phyloP scores from a whole-genome alignment of 495 filamentous ascomycete species.

The Neurospora sp. region DNA sequence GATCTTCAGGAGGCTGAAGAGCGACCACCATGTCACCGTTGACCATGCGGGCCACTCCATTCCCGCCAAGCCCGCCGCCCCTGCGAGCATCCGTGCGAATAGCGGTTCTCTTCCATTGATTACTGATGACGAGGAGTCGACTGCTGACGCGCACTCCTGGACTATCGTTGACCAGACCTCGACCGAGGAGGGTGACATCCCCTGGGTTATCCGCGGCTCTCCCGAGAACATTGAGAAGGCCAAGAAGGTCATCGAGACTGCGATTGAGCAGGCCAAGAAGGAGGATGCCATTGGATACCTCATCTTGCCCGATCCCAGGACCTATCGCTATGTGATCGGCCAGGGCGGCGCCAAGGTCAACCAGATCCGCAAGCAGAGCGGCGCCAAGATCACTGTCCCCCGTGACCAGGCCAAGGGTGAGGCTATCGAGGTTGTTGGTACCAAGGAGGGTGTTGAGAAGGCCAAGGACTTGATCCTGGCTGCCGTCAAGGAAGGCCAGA shows the following conservation, averaged over 20 bases:
- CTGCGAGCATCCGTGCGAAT: constrained; percentile 35
- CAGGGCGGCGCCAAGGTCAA: constrained; percentile 86
- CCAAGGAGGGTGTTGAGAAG: constrained; percentile 69
- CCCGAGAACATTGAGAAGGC: constrained; percentile 69
- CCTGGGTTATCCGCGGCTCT: constrained; percentile 79
- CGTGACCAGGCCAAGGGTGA: constrained; percentile 66
- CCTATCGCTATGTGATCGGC: constrained; percentile 85
- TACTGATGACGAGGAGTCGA: constrained; percentile 62
- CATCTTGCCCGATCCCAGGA: constrained; percentile 76
- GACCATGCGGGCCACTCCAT: constrained; percentile 73
- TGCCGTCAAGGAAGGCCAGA: constrained; percentile 50
- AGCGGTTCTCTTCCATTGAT: constrained; percentile 67
- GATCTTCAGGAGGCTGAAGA: constrained; percentile 79
- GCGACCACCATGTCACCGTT: constrained; percentile 75
- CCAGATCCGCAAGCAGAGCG: constrained; percentile 80
- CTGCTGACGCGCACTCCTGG: constrained; percentile 64
- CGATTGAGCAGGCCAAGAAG: constrained; percentile 60
- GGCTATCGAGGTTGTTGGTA: constrained; percentile 80
- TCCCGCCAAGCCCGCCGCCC: constrained; percentile 52
- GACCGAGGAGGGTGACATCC: constrained; percentile 62
- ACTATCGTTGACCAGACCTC: constrained; percentile 52
- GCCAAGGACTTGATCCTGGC: constrained; percentile 83
- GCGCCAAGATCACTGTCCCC: constrained; percentile 85
- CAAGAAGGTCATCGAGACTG: constrained; percentile 56
- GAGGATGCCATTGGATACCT: constrained; percentile 74